Evolutionary conservation across 169 alveolate genomes (phyloP), one percentile per base, ranked within the genome.

Genomic region (Amoebophrya sp.): DNA sequence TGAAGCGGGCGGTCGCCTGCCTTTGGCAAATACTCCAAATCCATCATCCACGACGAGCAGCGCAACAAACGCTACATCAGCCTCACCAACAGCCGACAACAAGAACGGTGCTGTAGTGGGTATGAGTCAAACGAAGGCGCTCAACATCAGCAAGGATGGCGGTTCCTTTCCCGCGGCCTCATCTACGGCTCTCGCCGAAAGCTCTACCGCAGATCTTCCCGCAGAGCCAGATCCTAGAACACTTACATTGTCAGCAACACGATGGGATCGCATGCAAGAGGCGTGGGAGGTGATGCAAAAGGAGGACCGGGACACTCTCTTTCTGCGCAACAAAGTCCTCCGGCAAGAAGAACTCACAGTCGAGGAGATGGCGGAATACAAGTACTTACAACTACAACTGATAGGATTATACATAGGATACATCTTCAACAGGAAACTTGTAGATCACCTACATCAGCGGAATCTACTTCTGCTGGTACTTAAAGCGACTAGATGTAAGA

Each of bases 281-380:
- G 83, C 83, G 83, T 0, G 18, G 2, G 83, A 65, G 33, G 83
- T 65, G 10, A 65, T 65, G 83, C 38, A 65, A 36, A 6, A 26
- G 36, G 83, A 65, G n/a, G 83, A 65, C 83, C 83, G 83, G 39
- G 83, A 65, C 83, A 65, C 83, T 6, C 83, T 65, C 83, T 65
- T 26, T 36, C n/a, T 65, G 39, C 83, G 83, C 33, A 65, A 29
- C 38, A 65, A 65, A 65, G n/a, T 65, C 26, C 33, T 65, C 12
- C 83, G 83, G 12, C 83, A 36, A 29, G 83, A 65, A 18, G 83
- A 65, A 36, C n/a, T 65, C 83, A 65, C 83, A 1, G 83, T 65
- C 26, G 83, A 65, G n/a, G 83, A 65, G n/a, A 65, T 65, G 83
- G 39, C 18, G 83, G 83, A 65, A 65, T 65, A 65, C 83, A 65